Conservation (phyloP, 345 rosid genomes). For the Psidium guajava region DNA sequence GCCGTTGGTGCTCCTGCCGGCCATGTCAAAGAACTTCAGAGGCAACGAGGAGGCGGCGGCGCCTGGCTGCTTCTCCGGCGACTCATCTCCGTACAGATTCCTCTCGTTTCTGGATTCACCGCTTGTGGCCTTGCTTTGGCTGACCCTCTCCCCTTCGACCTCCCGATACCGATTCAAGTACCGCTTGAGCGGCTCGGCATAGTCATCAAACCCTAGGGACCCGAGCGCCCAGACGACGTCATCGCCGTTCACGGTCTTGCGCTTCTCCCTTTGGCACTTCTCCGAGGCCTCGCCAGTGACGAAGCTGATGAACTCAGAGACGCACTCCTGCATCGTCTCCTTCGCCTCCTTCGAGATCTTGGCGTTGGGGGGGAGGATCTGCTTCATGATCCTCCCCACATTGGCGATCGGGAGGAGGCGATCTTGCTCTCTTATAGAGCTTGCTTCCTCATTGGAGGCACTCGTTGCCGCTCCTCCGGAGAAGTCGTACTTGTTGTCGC, state of each 20-base stretch:
- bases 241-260: constrained; percentile 73
- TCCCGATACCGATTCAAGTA: constrained; percentile 49
- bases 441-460: background rate
- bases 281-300: constrained; percentile 75
- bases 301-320: constrained; percentile 74
- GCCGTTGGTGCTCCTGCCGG: background rate
- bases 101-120: background rate
- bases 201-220: constrained; percentile 63
- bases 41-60: background rate
- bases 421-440: constrained; percentile 32
- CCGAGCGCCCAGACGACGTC: constrained; percentile 73
- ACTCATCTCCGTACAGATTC: background rate
- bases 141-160: constrained; percentile 40
- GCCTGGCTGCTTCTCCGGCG: background rate
- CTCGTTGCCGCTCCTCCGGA: background rate
- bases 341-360: constrained; percentile 78
- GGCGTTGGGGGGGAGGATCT: constrained; percentile 57
- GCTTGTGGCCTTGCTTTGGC: background rate
- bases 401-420: constrained; percentile 65
- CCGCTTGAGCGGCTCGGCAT: constrained; percentile 48
- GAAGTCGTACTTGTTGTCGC: background rate
- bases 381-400: constrained; percentile 71
- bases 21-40: background rate
- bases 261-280: constrained; percentile 71
- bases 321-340: constrained; percentile 76